phyloP scores from a whole-genome alignment of 2,329 filamentous ascomycete genomes.

The Scedosporium minutisporum region DNA sequence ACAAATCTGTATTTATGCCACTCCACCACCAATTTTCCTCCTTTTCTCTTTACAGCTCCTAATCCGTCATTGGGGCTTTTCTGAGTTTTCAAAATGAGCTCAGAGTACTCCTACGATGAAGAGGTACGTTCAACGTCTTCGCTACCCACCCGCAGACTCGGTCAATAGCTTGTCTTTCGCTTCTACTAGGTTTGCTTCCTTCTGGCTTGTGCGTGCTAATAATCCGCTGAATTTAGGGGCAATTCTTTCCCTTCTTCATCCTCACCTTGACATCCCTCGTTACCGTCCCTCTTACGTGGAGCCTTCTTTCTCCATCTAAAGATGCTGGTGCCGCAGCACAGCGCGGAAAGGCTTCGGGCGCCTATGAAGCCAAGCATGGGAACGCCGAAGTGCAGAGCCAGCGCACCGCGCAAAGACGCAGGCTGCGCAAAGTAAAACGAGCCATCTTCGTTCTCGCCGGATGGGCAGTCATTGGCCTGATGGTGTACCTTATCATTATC shows the following conservation, averaged over 20 bases:
- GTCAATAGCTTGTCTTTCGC: not conserved
- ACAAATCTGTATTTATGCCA: constrained; percentile 5
- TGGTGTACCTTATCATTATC: constrained; percentile 81
- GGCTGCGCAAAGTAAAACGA: constrained; percentile 81
- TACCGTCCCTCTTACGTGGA: constrained; percentile 84
- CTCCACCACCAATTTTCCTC: not conserved
- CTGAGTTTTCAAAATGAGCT: constrained; percentile 57
- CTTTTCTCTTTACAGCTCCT: not conserved
- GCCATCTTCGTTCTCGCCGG: constrained; percentile 65
- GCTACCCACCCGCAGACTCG: not conserved
- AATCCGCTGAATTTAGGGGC: constrained; percentile 45
- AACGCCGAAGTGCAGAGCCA: constrained; percentile 67
- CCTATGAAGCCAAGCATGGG: constrained; percentile 73
- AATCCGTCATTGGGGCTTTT: not conserved
- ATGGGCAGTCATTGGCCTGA: constrained; percentile 77
- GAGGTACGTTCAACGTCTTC: constrained; percentile 42
- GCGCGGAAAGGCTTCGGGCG: constrained; percentile 59
- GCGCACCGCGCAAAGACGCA: constrained; percentile 78
- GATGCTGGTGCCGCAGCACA: constrained; percentile 72
- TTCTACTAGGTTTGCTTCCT: constrained; percentile 1
- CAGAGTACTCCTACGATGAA: constrained; percentile 97
- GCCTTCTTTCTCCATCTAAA: constrained; percentile 67
- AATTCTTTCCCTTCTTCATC: constrained; percentile 99
- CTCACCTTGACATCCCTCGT: constrained; percentile 80
- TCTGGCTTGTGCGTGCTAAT: not conserved